phyloP scores from a whole-genome alignment of 2,329 filamentous ascomycete genomes.

The Ascocoryne sarcoides region DNA sequence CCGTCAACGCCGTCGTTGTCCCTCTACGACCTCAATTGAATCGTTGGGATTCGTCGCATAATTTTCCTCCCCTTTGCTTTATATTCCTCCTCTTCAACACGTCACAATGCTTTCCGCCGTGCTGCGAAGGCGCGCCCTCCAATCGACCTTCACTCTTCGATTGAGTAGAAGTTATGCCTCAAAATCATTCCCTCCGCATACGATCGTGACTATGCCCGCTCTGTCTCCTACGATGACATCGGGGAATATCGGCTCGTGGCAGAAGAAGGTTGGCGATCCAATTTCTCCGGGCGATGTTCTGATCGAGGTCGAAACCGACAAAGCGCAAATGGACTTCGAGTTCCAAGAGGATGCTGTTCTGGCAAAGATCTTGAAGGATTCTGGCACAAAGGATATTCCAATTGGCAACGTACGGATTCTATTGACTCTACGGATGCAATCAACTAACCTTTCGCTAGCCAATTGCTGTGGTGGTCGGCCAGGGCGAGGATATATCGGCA shows the following conservation, averaged over 20 bases:
- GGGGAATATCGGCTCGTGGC: slow-evolving; percentile 94
- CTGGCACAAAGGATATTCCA: slow-evolving; percentile 85
- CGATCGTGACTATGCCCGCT: slow-evolving; percentile 94
- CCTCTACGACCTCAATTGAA: slow-evolving; percentile 20
- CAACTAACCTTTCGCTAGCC: slow-evolving; percentile 51
- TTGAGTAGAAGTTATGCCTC: slow-evolving; percentile 47
- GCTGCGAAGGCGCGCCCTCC: slow-evolving; percentile 53
- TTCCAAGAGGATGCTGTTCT: slow-evolving; percentile 97
- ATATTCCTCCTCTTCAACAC: slow-evolving; percentile 8
- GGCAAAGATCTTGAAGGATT: slow-evolving; percentile 87
- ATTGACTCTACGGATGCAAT: slow-evolving; percentile 11
- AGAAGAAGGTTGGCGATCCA: slow-evolving; percentile 89
- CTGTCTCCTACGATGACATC: slow-evolving; percentile 96
- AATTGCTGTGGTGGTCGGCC: slow-evolving; percentile 90
- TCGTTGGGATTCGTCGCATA: slow-evolving; percentile 11
- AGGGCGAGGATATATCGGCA: slow-evolving; percentile 75
- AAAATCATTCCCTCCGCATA: slow-evolving; percentile 89
- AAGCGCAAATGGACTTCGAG: slow-evolving; percentile 99
- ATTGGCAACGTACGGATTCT: slow-evolving; percentile 77
- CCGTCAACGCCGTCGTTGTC: slow-evolving; percentile 15
- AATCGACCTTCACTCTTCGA: slow-evolving; percentile 42
- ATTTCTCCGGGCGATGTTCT: slow-evolving; percentile 89
- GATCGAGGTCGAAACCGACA: slow-evolving; percentile 98
- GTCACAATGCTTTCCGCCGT: slow-evolving; percentile 53
- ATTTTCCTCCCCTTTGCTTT: slow-evolving; percentile 14